Percentiles rank a stretch among this genome's conserved stretches.
phyloP scores from a whole-genome alignment of 1,284 basidiomycete genomes.

The Anthracocystis panici-leucophaei region DNA sequence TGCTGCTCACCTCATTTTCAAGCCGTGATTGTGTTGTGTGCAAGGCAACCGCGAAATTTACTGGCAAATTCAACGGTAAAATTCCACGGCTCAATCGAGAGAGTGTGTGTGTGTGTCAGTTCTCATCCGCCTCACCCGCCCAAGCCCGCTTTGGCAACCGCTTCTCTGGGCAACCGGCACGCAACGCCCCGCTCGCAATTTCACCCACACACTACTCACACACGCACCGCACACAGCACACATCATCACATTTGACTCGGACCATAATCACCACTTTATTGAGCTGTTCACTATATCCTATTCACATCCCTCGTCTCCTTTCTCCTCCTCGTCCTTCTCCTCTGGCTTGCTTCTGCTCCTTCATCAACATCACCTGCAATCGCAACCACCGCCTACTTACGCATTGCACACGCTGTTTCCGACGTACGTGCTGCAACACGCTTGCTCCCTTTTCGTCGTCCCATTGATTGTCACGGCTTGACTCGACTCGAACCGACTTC shows the following conservation, averaged over 20 bases:
- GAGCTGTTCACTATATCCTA: neutral
- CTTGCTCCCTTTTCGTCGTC: neutral
- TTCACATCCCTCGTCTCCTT: too few species aligned
- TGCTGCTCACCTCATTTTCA: too few species aligned
- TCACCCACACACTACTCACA: conserved; percentile 6
- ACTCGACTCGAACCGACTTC: too few species aligned
- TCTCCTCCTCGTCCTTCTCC: too few species aligned
- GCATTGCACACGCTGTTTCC: neutral
- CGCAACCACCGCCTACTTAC: neutral
- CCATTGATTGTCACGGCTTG: neutral
- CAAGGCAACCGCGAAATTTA: conserved; percentile 1
- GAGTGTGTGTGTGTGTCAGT: neutral
- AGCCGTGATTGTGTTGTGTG: too few species aligned
- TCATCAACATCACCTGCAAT: too few species aligned
- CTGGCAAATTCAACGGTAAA: neutral
- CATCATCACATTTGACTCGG: neutral
- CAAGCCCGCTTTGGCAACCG: neutral
- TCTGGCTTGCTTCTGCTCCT: too few species aligned
- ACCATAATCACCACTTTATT: conserved; percentile 1
- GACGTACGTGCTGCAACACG: conserved; percentile 1
- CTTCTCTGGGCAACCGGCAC: conserved; percentile 1
- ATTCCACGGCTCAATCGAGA: neutral
- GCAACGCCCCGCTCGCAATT: neutral
- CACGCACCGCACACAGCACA: conserved; percentile 3
- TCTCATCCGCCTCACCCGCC: too few species aligned